Conservation (phyloP, 768 basidiomycete genomes). For the Mycena amicta region DNA sequence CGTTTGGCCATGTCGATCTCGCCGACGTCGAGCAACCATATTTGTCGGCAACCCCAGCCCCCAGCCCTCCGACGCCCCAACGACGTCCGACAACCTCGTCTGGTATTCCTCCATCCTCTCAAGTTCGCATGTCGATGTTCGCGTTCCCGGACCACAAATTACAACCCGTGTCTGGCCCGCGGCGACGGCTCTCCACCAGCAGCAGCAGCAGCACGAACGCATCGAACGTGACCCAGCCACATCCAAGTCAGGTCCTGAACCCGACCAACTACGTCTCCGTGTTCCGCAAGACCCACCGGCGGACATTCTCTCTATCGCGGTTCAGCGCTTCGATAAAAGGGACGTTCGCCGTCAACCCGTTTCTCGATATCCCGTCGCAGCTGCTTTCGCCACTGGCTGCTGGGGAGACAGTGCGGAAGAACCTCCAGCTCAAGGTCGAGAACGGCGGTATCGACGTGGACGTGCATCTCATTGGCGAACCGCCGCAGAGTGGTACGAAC, state of each 20-base stretch:
- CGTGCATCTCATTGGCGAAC: constrained; percentile 38
- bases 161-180: too few species aligned
- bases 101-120: background rate
- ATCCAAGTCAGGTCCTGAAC: too few species aligned
- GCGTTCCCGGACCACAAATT: too few species aligned
- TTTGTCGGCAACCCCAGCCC: background rate
- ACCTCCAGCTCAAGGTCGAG: constrained; percentile 42
- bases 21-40: too few species aligned
- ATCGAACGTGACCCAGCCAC: too few species aligned
- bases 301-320: constrained; percentile 22
- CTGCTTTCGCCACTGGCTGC: constrained; percentile 35
- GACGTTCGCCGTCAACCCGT: constrained; percentile 43
- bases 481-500: background rate
- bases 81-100: background rate
- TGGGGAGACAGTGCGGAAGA: constrained; percentile 36
- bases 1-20: background rate
- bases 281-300: constrained; percentile 30
- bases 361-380: constrained; percentile 39
- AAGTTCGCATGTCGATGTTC: too few species aligned
- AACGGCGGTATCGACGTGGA: constrained; percentile 46
- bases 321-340: constrained; percentile 35
- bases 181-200: too few species aligned
- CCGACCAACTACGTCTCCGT: constrained; percentile 37
- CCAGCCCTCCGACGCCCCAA: background rate
- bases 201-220: too few species aligned